phyloP scores from a whole-genome alignment of 2,329 filamentous ascomycete species.

The Sphaceloma murrayae region DNA sequence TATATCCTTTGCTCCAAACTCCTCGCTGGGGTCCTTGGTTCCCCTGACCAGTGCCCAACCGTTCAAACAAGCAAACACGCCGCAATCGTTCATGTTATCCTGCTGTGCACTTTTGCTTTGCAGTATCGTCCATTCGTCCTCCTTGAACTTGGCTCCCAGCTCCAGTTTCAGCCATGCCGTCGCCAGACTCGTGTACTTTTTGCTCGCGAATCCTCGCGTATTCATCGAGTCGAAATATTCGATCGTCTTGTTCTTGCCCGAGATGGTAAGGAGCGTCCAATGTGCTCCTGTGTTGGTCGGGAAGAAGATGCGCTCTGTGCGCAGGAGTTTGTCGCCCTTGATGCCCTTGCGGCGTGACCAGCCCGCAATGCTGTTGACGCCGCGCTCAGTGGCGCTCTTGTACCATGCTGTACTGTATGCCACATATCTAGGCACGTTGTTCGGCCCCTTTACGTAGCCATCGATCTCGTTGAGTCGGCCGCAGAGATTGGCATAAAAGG shows the following conservation, averaged over 20 bases:
- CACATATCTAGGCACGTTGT: conserved; percentile 46
- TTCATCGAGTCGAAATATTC: conserved; percentile 62
- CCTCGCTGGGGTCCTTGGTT: conserved; percentile 27
- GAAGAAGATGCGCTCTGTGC: conserved; percentile 58
- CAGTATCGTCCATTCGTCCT: conserved; percentile 49
- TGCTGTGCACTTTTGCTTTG: conserved; percentile 47
- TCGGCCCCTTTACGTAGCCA: conserved; percentile 42
- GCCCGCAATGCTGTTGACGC: conserved; percentile 41
- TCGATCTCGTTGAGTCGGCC: conserved; percentile 45
- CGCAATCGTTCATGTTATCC: conserved; percentile 62
- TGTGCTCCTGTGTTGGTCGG: conserved; percentile 53
- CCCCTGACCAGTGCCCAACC: conserved; percentile 48
- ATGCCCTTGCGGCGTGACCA: conserved; percentile 51
- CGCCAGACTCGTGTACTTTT: conserved; percentile 21
- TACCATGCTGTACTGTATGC: conserved; percentile 60
- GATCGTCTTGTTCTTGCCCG: conserved; percentile 50
- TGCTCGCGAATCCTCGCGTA: conserved; percentile 28
- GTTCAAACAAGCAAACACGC: conserved; percentile 68
- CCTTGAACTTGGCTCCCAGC: conserved; percentile 46
- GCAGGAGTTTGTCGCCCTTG: conserved; percentile 50
- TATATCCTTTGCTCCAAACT: conserved; percentile 48
- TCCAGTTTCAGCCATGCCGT: conserved; percentile 50
- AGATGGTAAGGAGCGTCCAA: conserved; percentile 63
- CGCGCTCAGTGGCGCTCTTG: conserved; percentile 40
- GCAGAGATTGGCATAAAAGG: conserved; percentile 52